phyloP scores from a whole-genome alignment of 139 green algal genomes.

The Klebsormidium nitens region DNA sequence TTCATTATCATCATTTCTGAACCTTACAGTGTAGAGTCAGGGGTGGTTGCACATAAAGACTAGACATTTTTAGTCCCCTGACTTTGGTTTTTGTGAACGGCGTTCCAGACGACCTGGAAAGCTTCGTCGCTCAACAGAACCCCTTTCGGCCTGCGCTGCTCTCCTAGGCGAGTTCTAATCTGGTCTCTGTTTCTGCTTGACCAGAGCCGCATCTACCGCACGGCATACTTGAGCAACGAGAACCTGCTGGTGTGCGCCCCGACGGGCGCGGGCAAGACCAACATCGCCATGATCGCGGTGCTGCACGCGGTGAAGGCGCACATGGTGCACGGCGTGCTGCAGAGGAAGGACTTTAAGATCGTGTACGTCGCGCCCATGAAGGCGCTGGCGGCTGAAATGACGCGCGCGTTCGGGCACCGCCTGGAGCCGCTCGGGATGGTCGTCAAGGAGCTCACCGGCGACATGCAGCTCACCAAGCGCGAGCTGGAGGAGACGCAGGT shows the following conservation, averaged over 20 bases:
- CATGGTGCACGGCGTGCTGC: conserved; percentile 11
- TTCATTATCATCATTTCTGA: too few relatives aligned
- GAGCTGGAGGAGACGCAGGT: conserved; percentile 95
- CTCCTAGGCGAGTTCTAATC: conserved; percentile 56
- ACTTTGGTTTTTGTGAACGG: too few relatives aligned
- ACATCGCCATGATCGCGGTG: conserved; percentile 97
- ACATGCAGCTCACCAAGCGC: conserved; percentile 92
- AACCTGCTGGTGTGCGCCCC: conserved; percentile 68
- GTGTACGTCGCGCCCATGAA: conserved; percentile 99
- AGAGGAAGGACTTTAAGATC: conserved; percentile 67
- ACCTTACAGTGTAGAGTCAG: too few relatives aligned
- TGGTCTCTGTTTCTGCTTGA: too few relatives aligned
- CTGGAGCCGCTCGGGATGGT: conserved; percentile 69
- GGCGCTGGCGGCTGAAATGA: conserved; percentile 84
- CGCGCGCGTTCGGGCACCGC: conserved; percentile 72
- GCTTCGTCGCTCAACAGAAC: too few relatives aligned
- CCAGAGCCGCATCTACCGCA: conserved; percentile 47
- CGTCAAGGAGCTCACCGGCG: conserved; percentile 86
- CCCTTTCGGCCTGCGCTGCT: too few relatives aligned
- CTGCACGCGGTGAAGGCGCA: conserved; percentile 65
- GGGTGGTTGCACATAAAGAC: too few relatives aligned
- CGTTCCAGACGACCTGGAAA: too few relatives aligned
- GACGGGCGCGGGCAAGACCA: conserved; percentile 91
- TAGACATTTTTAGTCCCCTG: too few relatives aligned
- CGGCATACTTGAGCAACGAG: conserved; percentile 62